Evolutionary conservation across 129 eudicot species (phyloP).

Genomic region (Tanacetum coccineum): DNA sequence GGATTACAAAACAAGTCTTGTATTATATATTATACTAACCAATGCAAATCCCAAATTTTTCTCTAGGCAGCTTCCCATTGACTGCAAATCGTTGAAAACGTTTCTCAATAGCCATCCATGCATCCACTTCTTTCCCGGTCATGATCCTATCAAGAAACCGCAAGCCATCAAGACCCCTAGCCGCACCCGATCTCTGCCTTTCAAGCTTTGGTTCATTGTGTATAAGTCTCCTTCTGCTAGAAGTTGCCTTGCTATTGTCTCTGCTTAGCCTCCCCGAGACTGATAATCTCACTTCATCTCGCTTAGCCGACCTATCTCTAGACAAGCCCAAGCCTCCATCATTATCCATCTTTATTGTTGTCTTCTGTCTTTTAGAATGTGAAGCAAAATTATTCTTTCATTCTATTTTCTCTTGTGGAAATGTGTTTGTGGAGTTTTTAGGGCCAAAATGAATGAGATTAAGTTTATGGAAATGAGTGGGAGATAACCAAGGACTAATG

Average conservation of each 20-base stretch:
- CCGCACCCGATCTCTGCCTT: constrained; percentile 62
- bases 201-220: constrained; percentile 36
- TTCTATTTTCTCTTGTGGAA: constrained; percentile 15
- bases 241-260: constrained; percentile 21
- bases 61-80: constrained; percentile 59
- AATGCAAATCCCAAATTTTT: constrained; percentile 80
- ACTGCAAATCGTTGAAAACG: constrained; percentile 55
- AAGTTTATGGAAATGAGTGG: constrained; percentile 30
- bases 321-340: constrained; percentile 5
- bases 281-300: constrained; percentile 24
- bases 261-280: constrained; percentile 32
- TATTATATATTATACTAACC: constrained; percentile 36
- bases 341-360: constrained; percentile 20
- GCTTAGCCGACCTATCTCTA: constrained; percentile 18
- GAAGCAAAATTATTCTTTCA: constrained; percentile 10
- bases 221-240: constrained; percentile 10
- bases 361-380: constrained; percentile 10
- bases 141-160: constrained; percentile 69
- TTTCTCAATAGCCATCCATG: constrained; percentile 72
- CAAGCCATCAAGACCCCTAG: constrained; percentile 66
- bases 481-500: constrained; percentile 15
- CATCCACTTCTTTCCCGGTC: constrained; percentile 70
- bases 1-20: too few species aligned
- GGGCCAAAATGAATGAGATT: constrained; percentile 15
- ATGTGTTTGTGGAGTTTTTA: constrained; percentile 10